Conservation (phyloP, 352 stramenopile species). For the Elongisporangium prolatum region DNA sequence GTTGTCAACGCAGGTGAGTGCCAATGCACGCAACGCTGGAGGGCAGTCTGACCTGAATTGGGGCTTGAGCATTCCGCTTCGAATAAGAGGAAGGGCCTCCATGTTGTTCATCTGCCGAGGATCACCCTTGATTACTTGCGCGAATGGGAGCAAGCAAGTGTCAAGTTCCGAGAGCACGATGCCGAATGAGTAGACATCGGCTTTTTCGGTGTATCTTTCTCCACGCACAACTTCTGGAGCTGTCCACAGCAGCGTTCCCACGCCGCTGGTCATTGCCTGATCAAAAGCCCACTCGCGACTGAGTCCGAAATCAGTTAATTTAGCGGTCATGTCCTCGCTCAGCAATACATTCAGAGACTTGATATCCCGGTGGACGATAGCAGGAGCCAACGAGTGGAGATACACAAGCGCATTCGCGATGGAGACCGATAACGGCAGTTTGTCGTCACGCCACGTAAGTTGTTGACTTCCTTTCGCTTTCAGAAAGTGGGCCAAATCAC, state of each 20-base stretch:
- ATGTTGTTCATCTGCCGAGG: constrained; percentile 35
- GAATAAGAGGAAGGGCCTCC: constrained; percentile 54
- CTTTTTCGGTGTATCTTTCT: constrained; percentile 48
- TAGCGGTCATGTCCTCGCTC: constrained; percentile 32
- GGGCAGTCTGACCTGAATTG: constrained; percentile 35
- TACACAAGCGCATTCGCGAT: constrained; percentile 63
- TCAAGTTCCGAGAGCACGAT: constrained; percentile 63
- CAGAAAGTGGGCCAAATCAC: constrained; percentile 48
- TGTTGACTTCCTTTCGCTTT: constrained; percentile 27
- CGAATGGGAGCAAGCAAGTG: constrained; percentile 49
- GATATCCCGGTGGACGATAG: constrained; percentile 64
- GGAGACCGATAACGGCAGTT: constrained; percentile 51
- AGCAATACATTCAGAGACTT: constrained; percentile 68
- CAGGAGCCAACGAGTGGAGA: constrained; percentile 43
- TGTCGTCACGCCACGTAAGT: constrained; percentile 39
- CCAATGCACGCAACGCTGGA: constrained; percentile 24
- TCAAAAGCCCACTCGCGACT: constrained; percentile 48
- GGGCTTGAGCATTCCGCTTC: constrained; percentile 33
- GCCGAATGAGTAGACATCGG: constrained; percentile 61
- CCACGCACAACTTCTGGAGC: constrained; percentile 53
- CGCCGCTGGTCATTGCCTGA: constrained; percentile 62
- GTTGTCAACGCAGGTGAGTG: constrained; percentile 23
- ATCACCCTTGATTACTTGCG: constrained; percentile 41
- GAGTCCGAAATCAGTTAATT: constrained; percentile 57
- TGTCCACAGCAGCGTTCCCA: constrained; percentile 59